Base-by-base conservation (phyloP, 2,329 filamentous ascomycete genomes). In the Verruconis gallopava region DNA sequence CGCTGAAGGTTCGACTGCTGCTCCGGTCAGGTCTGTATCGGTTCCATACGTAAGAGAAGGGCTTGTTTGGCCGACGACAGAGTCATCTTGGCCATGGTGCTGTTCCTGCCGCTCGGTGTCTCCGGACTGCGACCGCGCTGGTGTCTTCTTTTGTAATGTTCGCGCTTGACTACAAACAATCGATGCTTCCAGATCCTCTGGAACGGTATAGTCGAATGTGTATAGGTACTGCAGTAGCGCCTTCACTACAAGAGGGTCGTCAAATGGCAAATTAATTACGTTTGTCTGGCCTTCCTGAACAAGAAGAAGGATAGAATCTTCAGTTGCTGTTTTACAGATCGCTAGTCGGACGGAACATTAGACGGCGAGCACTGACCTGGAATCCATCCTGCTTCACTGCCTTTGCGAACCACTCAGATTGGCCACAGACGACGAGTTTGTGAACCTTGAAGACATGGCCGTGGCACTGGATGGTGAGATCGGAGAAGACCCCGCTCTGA, bases 371-470 rank as follows among this genome's bases (percentile, higher is more conserved):
- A 17, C 37, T 25, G 17, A 32, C 37, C 21, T 14, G 21, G n/a
- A 40, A 40, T 11, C 20, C 9, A n/a, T 40, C 38, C 9, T 32
- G 30, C 17, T 22, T 28, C n/a, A 22, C 25, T 11, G 15, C 38
- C 13, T 40, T 40, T 11, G 25, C 14, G 11, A 40, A 40, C 21
- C 25, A 40, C 22, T 40, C 25, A n/a, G 38, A 40, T 20, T 40
- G 25, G 4, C 14, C 19, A n/a, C 20, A 40, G 15, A 40, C 32
- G 25, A 40, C 15, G 21, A 2, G 3, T 13, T 39, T 39, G 9
- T 39, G 37, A 5, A 13, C 37, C 13, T 39, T 39, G 37, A 39
- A 39, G 6, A 11, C 37, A 15, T 17, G 21, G 1, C 18, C 21
- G 5, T 39, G 15, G 21, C 37, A 39, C 21, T 39, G 21, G 37